A percentile compares a stretch with the other conserved stretches of the same genome.
These are phyloP conservation scores for Serendipita sp. DNA, from an alignment of 768 basidiomycete genomes.

Conservation along the genomic window DNA sequence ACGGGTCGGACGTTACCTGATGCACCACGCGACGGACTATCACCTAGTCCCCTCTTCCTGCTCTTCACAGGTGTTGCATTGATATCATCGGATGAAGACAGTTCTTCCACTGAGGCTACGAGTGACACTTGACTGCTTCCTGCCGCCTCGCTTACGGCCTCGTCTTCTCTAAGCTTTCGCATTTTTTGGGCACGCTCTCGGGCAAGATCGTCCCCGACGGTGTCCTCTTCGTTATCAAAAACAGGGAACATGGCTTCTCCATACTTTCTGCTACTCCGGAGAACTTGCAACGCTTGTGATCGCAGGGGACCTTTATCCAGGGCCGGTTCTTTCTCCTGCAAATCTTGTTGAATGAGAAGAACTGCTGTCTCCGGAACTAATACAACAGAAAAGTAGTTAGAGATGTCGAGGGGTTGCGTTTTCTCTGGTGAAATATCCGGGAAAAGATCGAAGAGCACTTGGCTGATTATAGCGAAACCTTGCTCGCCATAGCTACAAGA, in stretches of 20 bases:
- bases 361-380: conserved; percentile 83
- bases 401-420: conserved; percentile 48
- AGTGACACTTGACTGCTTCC: no score
- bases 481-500: conserved; percentile 63
- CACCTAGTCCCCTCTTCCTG: no score
- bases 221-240: conserved; percentile 25
- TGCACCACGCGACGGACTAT: no score
- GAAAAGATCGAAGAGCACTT: conserved; percentile 60
- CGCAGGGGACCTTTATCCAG: conserved; percentile 10
- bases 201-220: neutral
- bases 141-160: no score
- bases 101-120: no score
- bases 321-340: conserved; percentile 26
- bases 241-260: conserved; percentile 78
- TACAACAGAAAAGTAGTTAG: conserved; percentile 66
- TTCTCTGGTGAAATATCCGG: conserved; percentile 38
- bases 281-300: conserved; percentile 34
- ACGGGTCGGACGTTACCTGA: no score
- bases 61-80: no score
- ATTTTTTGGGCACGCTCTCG: neutral
- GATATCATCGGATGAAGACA: no score
- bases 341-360: conserved; percentile 69
- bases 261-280: conserved; percentile 65
- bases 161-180: neutral
- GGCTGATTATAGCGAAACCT: conserved; percentile 66